These are phyloP conservation scores for Closterium sp. DNA, from an alignment of 139 green algal species.

Conservation along the genomic window DNA sequence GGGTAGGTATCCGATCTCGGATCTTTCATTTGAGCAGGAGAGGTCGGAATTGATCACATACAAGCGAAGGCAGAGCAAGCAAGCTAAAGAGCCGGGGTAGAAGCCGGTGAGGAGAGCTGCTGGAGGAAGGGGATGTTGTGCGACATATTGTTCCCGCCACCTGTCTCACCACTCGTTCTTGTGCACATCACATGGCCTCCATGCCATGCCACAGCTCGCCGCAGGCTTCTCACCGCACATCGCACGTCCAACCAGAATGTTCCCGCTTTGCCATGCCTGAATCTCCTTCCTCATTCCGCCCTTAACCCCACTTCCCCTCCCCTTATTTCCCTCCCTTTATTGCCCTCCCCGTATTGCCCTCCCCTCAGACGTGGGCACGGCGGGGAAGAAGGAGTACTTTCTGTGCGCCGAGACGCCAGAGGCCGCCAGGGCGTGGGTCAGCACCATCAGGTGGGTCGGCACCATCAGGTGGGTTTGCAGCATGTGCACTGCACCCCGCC, in stretches of 20 bases:
- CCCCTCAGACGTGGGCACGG: constrained; percentile 25
- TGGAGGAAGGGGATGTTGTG: no score
- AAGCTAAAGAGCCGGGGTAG: no score
- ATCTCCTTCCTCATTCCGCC: background rate
- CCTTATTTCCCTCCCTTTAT: background rate
- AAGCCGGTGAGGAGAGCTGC: no score
- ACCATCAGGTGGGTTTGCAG: background rate
- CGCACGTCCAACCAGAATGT: no score
- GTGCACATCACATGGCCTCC: background rate
- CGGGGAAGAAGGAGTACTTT: constrained; percentile 42
- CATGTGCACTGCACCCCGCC: background rate
- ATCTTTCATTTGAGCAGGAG: no score
- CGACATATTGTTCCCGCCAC: no score
- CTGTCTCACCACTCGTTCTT: no score
- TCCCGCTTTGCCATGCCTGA: no score
- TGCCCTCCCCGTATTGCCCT: background rate
- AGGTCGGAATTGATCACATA: no score
- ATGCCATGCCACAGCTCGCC: background rate
- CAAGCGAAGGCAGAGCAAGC: no score
- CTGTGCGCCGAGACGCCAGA: constrained; percentile 39
- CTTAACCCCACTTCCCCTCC: background rate
- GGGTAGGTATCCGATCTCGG: no score
- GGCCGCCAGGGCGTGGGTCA: constrained; percentile 34
- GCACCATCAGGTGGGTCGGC: constrained; percentile 30
- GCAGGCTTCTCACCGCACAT: no score